Conservation (phyloP, 345 rosid genomes). For the Salix caprea region DNA sequence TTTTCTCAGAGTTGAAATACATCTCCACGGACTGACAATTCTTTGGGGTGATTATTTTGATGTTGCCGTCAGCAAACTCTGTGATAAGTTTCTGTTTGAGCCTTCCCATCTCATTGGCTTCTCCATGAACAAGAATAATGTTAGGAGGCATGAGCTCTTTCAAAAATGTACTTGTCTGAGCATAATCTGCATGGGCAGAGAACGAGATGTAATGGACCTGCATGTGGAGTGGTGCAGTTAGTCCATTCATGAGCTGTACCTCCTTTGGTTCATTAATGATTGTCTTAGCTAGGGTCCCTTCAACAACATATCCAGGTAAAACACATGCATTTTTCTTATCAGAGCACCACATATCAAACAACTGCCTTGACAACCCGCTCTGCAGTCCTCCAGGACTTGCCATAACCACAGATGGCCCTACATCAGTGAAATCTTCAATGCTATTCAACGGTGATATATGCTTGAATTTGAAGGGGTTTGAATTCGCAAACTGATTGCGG, state of each 20-base stretch:
- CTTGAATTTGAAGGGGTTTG: constrained; percentile 93
- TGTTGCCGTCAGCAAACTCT: constrained; percentile 73
- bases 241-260: constrained; percentile 92
- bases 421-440: constrained; percentile 80
- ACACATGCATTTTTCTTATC: constrained; percentile 87
- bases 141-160: constrained; percentile 94
- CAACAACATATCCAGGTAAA: constrained; percentile 81
- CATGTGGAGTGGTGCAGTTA: constrained; percentile 81
- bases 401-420: constrained; percentile 93
- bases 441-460: constrained; percentile 74
- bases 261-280: constrained; percentile 89
- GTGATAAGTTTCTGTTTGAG: constrained; percentile 81
- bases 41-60: constrained; percentile 76
- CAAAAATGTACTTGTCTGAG: constrained; percentile 89
- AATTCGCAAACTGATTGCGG: constrained; percentile 80
- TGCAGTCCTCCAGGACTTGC: constrained; percentile 94
- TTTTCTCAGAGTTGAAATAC: constrained; percentile 78
- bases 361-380: constrained; percentile 84
- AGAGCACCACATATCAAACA: constrained; percentile 89
- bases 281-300: constrained; percentile 79
- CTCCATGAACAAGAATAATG: constrained; percentile 91
- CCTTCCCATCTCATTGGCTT: constrained; percentile 91
- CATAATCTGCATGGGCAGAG: constrained; percentile 94
- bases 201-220: constrained; percentile 88
- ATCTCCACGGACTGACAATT: constrained; percentile 87